Percentiles rank a stretch among this genome's conserved stretches.
Evolutionary conservation across 495 filamentous ascomycete species (phyloP).

Genomic region (Xylaria curta): DNA sequence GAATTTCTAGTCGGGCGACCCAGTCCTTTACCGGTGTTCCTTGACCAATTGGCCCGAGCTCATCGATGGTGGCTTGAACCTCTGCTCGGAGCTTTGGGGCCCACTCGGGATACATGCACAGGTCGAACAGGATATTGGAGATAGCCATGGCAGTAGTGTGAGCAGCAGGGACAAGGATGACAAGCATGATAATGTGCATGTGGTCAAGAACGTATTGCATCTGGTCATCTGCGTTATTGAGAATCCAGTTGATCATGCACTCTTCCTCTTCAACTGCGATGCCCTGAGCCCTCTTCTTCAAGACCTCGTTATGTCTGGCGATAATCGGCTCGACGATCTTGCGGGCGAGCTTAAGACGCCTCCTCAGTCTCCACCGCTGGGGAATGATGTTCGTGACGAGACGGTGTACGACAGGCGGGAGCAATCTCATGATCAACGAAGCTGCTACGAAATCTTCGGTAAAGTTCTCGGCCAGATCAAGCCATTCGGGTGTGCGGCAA

Average conservation of each 20-base stretch:
- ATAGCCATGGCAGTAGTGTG: constrained; percentile 30
- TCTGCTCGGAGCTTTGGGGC: not conserved
- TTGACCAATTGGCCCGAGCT: not conserved
- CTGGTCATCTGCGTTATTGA: constrained; percentile 23
- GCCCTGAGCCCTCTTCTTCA: not conserved
- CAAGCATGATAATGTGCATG: constrained; percentile 13
- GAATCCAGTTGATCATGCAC: constrained; percentile 20
- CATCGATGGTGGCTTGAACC: not conserved
- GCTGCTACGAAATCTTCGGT: constrained; percentile 23
- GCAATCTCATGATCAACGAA: constrained; percentile 41
- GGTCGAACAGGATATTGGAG: constrained; percentile 17
- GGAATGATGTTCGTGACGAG: constrained; percentile 27
- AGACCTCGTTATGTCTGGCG: not conserved
- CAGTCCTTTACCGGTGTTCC: not conserved
- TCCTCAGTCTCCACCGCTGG: not conserved
- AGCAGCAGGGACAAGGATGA: constrained; percentile 37
- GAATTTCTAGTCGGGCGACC: not conserved
- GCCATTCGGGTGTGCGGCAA: constrained; percentile 54
- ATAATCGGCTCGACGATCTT: not conserved
- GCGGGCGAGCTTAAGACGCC: not conserved
- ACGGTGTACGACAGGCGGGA: constrained; percentile 47
- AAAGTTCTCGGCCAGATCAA: constrained; percentile 34
- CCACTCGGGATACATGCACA: constrained; percentile 14
- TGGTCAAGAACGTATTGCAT: too few relatives aligned
- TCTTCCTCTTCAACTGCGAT: constrained; percentile 17